phyloP scores from a whole-genome alignment of 1,284 basidiomycete species.

The Pascua sp. region DNA sequence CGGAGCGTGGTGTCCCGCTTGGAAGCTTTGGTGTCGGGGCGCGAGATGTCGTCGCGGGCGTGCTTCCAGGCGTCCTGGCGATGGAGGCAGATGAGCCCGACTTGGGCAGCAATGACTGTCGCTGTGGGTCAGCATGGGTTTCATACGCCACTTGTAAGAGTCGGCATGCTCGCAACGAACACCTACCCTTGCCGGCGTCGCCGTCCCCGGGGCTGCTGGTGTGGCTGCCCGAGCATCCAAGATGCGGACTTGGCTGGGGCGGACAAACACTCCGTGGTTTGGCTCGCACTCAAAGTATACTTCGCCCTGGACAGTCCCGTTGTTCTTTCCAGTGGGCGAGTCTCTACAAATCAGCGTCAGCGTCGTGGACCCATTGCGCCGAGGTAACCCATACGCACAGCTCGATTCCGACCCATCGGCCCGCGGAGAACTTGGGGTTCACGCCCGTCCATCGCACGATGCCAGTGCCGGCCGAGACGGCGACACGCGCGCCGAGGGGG shows the following conservation, averaged over 20 bases:
- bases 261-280: slow-evolving; percentile 83
- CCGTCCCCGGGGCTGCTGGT: not conserved
- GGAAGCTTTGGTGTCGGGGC: too few species aligned
- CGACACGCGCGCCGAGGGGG: slow-evolving; percentile 54
- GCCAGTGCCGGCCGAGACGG: slow-evolving; percentile 73
- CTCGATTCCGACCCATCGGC: slow-evolving; percentile 94
- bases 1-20: too few species aligned
- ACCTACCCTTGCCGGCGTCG: too few species aligned
- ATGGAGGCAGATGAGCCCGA: too few species aligned
- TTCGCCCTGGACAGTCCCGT: slow-evolving; percentile 80
- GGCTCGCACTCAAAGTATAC: slow-evolving; percentile 79
- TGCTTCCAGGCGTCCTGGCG: too few species aligned
- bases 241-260: slow-evolving; percentile 80
- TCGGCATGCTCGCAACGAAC: too few species aligned
- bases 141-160: too few species aligned
- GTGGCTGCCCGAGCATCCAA: slow-evolving; percentile 21
- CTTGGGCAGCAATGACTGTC: too few species aligned
- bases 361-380: too few species aligned
- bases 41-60: too few species aligned
- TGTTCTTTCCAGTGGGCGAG: slow-evolving; percentile 86
- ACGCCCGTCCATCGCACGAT: slow-evolving; percentile 80
- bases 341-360: slow-evolving; percentile 21
- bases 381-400: slow-evolving; percentile 53
- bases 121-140: too few species aligned
- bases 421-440: slow-evolving; percentile 75